Evolutionary conservation across 1,284 basidiomycete species (phyloP).

Genomic region (Sparassis latifolia): DNA sequence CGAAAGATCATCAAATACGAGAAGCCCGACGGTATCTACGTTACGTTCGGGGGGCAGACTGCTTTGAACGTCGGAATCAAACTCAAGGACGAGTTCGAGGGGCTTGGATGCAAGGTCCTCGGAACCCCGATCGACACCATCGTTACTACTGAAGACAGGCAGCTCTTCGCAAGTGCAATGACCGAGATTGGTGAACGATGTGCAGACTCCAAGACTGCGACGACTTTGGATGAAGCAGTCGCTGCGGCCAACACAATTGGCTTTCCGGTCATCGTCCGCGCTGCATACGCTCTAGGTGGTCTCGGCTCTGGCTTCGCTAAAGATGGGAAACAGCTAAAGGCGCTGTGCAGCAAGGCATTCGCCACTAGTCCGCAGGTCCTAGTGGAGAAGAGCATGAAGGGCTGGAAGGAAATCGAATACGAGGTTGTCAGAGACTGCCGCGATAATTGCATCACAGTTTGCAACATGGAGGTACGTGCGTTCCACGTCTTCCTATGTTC

Average conservation of each 20-base stretch:
- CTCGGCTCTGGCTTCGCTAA: constrained; percentile 94
- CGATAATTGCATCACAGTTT: constrained; percentile 98
- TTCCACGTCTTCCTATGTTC: not conserved
- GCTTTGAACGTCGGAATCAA: constrained; percentile 96
- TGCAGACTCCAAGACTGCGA: constrained; percentile 83
- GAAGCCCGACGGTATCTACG: constrained; percentile 97
- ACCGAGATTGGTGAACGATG: constrained; percentile 94
- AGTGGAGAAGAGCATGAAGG: constrained; percentile 99
- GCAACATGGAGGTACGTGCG: constrained; percentile 93
- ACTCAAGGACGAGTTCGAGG: constrained; percentile 92
- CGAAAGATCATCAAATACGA: constrained; percentile 98
- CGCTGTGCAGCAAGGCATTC: constrained; percentile 90
- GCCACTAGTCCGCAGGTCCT: constrained; percentile 96
- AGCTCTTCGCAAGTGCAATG: constrained; percentile 94
- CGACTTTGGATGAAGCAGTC: constrained; percentile 79
- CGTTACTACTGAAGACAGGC: constrained; percentile 95
- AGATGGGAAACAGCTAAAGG: constrained; percentile 81
- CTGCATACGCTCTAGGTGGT: constrained; percentile 94
- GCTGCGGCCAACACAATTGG: constrained; percentile 84
- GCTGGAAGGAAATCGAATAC: constrained; percentile 99
- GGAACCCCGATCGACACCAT: constrained; percentile 97
- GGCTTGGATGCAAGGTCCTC: constrained; percentile 85
- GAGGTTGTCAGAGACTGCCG: constrained; percentile 98
- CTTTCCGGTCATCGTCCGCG: constrained; percentile 96
- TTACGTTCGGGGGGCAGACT: constrained; percentile 98